phyloP scores from a whole-genome alignment of 805 yeast genomes.

The Nakazawaea anatomiae region DNA sequence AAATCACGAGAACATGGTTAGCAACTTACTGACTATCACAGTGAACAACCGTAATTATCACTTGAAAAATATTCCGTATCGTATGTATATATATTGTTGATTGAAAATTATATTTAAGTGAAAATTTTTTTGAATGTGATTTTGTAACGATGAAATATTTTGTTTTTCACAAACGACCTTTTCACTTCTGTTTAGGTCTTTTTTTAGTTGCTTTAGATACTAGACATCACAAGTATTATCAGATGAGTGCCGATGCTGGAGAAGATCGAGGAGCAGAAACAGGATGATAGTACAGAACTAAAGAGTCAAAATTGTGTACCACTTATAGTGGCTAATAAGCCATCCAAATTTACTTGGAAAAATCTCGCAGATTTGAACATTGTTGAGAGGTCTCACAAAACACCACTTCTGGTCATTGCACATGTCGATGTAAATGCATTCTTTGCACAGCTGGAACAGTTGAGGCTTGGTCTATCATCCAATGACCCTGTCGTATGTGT shows the following conservation, averaged over 20 bases:
- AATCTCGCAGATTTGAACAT: constrained; percentile 46
- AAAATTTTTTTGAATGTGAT: not conserved
- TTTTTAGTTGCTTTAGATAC: not conserved
- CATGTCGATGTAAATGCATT: constrained; percentile 93
- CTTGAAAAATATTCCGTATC: no score
- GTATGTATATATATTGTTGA: no score
- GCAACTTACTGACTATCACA: no score
- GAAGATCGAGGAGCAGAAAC: not conserved
- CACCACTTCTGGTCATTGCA: constrained; percentile 74
- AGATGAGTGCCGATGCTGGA: not conserved
- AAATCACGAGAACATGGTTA: no score
- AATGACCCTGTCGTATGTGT: constrained; percentile 89
- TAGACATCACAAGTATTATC: no score
- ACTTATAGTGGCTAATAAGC: not conserved
- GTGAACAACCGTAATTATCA: no score
- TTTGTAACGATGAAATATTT: not conserved
- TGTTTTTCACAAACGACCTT: not conserved
- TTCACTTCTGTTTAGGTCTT: not conserved
- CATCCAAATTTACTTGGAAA: constrained; percentile 40
- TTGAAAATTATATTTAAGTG: not conserved
- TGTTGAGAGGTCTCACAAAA: constrained; percentile 40
- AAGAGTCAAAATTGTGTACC: not conserved
- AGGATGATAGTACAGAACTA: not conserved
- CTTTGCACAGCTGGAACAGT: constrained; percentile 90
- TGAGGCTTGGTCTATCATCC: constrained; percentile 55